Evolutionary conservation across 2,329 filamentous ascomycete genomes (phyloP), one percentile per base, ranked within the genome.

Genomic region (Amauroascus niger): DNA sequence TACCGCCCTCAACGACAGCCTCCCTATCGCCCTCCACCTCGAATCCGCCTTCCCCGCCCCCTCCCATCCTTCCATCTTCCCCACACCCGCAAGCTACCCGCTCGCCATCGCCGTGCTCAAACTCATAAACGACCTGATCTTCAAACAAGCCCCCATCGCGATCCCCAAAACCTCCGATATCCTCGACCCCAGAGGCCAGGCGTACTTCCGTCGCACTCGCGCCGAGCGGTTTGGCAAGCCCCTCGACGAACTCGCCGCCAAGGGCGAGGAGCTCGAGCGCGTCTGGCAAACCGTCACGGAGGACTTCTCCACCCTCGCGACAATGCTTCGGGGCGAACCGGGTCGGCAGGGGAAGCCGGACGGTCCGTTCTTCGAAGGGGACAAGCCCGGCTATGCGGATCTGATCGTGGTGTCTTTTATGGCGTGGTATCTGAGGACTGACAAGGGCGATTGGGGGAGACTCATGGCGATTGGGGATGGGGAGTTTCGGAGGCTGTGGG

Each of bases 171-270:
- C 71, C 55, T 51, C 66, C 1, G 18, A 33, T 24, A 66, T 71
- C 54, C 61, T 73, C 9, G 67, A 66, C 16, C 64, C 65, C 3
- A 59, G 60, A 35, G 45, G 62, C 26, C 63, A 63, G 54, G 66
- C 62, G 55, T 71, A 67, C 57, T 72, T 72, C 61, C 60, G 65
- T n/a, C 65, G 64, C 55, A 68, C 67, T 32, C 63, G 69, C 26
- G 67, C 70, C 53, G 61, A 60, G 6, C 40, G 48, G 41, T 60
- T 68, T 13, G 66, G 67, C 16, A 61, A 62, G 45, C 57, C 46
- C 7, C 61, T 71, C 9, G 66, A 69, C 49, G 62, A 67, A n/a
- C 54, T 71, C 39, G 63, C 68, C 1, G 61, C 49, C 3, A 45
- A 47, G 22, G 56, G 49, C 3, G 51, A 50, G 4, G 57, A 49